Evolutionary conservation across 2,329 filamentous ascomycete species (phyloP), one percentile per base, ranked within the genome.

Genomic region (Monosporascus sp.): DNA sequence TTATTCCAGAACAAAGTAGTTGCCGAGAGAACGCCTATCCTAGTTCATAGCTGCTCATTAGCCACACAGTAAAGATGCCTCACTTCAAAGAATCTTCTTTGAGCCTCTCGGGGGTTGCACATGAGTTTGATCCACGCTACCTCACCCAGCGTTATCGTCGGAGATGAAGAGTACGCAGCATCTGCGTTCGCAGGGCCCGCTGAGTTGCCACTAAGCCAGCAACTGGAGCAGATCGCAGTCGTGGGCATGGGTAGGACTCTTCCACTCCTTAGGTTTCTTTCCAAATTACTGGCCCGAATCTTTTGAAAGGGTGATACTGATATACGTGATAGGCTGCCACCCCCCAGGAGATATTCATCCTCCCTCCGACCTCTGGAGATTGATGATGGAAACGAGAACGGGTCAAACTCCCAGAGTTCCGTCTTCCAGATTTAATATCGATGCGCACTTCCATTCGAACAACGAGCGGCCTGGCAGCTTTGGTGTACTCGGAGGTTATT

Each of bases 121-220:
- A n/a, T n/a, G n/a, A n/a, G n/a, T n/a, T n/a, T n/a, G n/a, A n/a
- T n/a, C n/a, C n/a, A n/a, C n/a, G n/a, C n/a, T n/a, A n/a, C n/a
- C n/a, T n/a, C n/a, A n/a, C n/a, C n/a, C n/a, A n/a, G n/a, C n/a
- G n/a, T n/a, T n/a, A n/a, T n/a, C n/a, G n/a, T 57, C 5, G 55
- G 48, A 24, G 50, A 54, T 35, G 61, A 56, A 15, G 47, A 22
- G 51, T 67, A 70, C 7, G 63, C 65, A 9, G 63, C 65, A 49
- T 65, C 59, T n/a, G 11, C 15, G 27, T 44, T 57, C 14, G 38
- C 71, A 55, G 49, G 67, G 62, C 5, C 50, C 31, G 50, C 57
- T 50, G 14, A n/a, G n/a, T n/a, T n/a, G n/a, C n/a, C n/a, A 37
- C 15, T 37, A 8, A 8, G 35, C 7, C 50, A 55, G 39, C 53